Conservation (phyloP, 441 rosid species). For the Croton setiger region DNA sequence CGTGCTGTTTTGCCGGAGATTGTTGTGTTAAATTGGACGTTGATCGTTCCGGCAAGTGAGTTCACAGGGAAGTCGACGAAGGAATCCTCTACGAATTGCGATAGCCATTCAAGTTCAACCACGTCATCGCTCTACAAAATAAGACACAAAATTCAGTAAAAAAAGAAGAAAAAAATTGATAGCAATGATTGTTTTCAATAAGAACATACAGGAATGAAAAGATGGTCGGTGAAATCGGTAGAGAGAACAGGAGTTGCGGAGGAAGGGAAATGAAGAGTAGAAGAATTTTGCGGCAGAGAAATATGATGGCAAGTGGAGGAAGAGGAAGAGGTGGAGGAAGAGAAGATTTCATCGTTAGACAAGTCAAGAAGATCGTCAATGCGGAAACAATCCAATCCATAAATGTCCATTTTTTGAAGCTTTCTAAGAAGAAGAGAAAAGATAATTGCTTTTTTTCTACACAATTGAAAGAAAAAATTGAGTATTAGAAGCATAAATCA, state of each 20-base stretch:
- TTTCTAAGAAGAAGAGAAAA: not conserved
- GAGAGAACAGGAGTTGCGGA: constrained; percentile 29
- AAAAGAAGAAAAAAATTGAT: not conserved
- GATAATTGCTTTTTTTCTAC: no score
- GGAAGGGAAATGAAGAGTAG: constrained; percentile 5
- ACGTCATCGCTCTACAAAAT: constrained; percentile 66
- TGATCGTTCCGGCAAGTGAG: constrained; percentile 35
- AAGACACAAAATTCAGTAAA: not conserved
- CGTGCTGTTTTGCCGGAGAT: constrained; percentile 36
- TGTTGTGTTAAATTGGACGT: constrained; percentile 32
- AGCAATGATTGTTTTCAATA: not conserved
- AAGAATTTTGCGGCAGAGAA: constrained; percentile 7
- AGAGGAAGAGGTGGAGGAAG: constrained; percentile 14
- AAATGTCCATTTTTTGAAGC: constrained; percentile 44
- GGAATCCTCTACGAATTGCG: constrained; percentile 87
- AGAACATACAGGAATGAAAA: constrained; percentile 48
- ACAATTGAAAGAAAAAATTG: no score
- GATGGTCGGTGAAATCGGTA: constrained; percentile 48
- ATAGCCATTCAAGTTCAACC: constrained; percentile 97
- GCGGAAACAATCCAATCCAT: constrained; percentile 44
- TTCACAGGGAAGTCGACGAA: constrained; percentile 54
- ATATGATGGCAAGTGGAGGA: constrained; percentile 20
- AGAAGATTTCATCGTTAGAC: constrained; percentile 22
- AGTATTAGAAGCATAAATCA: no score
- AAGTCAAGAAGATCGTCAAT: constrained; percentile 30